These are phyloP conservation scores for Leishmania martiniquensis DNA, from an alignment of 208 protist species.

Conservation along the genomic window DNA sequence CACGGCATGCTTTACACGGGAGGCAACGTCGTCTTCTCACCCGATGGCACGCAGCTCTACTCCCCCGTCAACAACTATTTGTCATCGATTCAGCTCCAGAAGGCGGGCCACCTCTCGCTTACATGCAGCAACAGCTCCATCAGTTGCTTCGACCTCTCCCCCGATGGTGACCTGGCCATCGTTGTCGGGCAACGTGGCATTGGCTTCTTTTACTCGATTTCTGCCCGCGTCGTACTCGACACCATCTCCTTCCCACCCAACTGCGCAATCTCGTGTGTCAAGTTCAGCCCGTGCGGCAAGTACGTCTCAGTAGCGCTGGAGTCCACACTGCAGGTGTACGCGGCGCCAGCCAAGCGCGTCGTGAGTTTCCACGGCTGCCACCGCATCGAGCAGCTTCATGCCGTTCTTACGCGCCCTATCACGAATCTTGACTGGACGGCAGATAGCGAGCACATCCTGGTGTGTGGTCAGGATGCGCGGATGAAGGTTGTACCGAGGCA, in stretches of 20 bases:
- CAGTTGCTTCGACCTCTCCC: slow-evolving; percentile 88
- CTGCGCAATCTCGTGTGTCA: slow-evolving; percentile 64
- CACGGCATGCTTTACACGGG: slow-evolving; percentile 94
- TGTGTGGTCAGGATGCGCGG: slow-evolving; percentile 85
- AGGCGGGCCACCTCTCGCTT: slow-evolving; percentile 73
- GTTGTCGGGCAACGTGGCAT: slow-evolving; percentile 79
- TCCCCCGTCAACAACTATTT: slow-evolving; percentile 92
- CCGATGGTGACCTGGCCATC: slow-evolving; percentile 84
- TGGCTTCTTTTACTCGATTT: slow-evolving; percentile 90
- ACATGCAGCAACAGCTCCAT: slow-evolving; percentile 91
- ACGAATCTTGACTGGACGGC: slow-evolving; percentile 80
- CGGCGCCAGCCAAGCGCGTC: slow-evolving; percentile 76
- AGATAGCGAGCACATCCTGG: slow-evolving; percentile 84
- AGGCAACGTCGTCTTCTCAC: slow-evolving; percentile 87
- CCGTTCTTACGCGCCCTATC: slow-evolving; percentile 80
- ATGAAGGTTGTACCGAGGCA: slow-evolving; percentile 92
- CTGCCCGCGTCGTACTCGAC: slow-evolving; percentile 86
- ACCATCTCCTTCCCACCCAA: slow-evolving; percentile 87
- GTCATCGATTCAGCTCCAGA: slow-evolving; percentile 76
- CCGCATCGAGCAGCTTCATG: slow-evolving; percentile 87
- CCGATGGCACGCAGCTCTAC: slow-evolving; percentile 81
- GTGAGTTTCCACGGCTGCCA: slow-evolving; percentile 89
- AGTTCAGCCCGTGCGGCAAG: slow-evolving; percentile 89
- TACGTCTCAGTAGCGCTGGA: slow-evolving; percentile 90
- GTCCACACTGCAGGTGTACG: slow-evolving; percentile 89